phyloP scores from a whole-genome alignment of 1,139 yeast genomes.

The Candida labiduridarum region DNA sequence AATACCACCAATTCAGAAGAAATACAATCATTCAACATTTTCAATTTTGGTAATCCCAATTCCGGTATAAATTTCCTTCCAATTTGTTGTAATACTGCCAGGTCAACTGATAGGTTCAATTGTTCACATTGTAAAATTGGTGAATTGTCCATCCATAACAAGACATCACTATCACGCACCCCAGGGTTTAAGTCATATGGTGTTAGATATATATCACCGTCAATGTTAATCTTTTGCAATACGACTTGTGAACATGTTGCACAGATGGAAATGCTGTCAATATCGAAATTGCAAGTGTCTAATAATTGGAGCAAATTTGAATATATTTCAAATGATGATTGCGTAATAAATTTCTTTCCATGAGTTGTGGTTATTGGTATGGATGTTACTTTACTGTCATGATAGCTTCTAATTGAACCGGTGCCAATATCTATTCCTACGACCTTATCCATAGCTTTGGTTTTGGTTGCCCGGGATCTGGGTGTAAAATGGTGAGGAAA shows the following conservation, averaged over 20 bases:
- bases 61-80: conserved; percentile 57
- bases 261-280: conserved; percentile 29
- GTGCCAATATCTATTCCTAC: conserved; percentile 62
- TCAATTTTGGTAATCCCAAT: conserved; percentile 57
- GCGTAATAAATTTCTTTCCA: conserved; percentile 31
- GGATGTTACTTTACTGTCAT: conserved; percentile 6
- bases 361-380: conserved; percentile 13
- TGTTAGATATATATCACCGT: conserved; percentile 22
- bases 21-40: conserved; percentile 34
- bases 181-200: conserved; percentile 22
- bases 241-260: conserved; percentile 63
- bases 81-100: conserved; percentile 22
- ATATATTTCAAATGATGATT: conserved; percentile 43
- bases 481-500: neutral
- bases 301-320: conserved; percentile 17
- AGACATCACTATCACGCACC: conserved; percentile 36
- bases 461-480: neutral
- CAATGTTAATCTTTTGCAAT: conserved; percentile 17
- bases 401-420: conserved; percentile 41
- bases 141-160: conserved; percentile 65
- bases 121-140: conserved; percentile 32
- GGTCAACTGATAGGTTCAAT: conserved; percentile 26
- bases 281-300: conserved; percentile 7
- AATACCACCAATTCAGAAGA: conserved; percentile 35
- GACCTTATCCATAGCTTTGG: conserved; percentile 14